A percentile compares a stretch with the other conserved stretches of the same genome.
These are phyloP conservation scores for Epichloe elymi DNA, from an alignment of 2,329 filamentous ascomycete species.

Conservation along the genomic window DNA sequence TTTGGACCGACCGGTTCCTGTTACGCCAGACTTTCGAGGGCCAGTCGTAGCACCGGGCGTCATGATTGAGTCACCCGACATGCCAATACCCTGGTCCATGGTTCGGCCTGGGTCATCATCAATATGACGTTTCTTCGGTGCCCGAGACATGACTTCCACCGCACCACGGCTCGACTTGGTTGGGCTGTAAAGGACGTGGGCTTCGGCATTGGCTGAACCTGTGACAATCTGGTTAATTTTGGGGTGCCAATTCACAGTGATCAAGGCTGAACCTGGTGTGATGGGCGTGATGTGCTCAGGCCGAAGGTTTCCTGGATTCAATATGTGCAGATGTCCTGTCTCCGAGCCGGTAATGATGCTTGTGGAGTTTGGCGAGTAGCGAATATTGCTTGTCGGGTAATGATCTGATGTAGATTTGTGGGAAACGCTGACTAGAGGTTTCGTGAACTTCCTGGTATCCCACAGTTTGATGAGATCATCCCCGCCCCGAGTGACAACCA, in stretches of 20 bases:
- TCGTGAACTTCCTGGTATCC: conserved; percentile 93
- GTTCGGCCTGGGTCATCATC: conserved; percentile 85
- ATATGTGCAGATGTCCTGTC: conserved; percentile 75
- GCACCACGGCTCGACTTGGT: conserved; percentile 70
- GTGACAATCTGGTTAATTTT: conserved; percentile 95
- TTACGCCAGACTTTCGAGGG: conserved; percentile 51
- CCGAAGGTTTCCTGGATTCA: conserved; percentile 82
- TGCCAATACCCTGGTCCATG: conserved; percentile 66
- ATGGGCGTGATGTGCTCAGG: conserved; percentile 78
- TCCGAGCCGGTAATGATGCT: conserved; percentile 82
- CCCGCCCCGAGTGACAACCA: conserved; percentile 81
- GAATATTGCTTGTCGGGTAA: conserved; percentile 75
- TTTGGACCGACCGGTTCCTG: conserved; percentile 59
- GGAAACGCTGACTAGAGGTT: conserved; percentile 65
- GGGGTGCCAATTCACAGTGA: conserved; percentile 80
- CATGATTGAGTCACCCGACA: conserved; percentile 73
- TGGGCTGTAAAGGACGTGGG: conserved; percentile 83
- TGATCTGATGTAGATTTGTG: conserved; percentile 74
- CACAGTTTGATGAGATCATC: conserved; percentile 91
- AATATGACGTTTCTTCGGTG: conserved; percentile 87
- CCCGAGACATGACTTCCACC: conserved; percentile 79
- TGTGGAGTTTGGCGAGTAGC: conserved; percentile 72
- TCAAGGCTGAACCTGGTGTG: conserved; percentile 71
- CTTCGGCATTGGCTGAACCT: conserved; percentile 81
- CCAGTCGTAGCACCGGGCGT: conserved; percentile 48